phyloP scores from a whole-genome alignment of 2,329 filamentous ascomycete species.

The Nectriaceae sp. region DNA sequence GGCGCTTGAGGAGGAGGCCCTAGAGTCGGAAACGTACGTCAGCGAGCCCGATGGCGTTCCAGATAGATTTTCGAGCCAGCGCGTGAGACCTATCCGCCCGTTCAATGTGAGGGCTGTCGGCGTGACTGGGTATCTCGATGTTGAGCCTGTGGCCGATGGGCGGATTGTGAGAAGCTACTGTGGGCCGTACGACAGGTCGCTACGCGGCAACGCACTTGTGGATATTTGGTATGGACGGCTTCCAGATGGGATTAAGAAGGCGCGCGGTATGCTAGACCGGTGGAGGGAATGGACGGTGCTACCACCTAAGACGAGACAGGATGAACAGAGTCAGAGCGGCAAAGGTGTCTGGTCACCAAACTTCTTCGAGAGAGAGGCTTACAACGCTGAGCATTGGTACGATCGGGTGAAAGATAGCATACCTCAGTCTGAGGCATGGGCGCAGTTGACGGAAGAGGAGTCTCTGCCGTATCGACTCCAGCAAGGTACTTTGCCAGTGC shows the following conservation, averaged over 20 bases:
- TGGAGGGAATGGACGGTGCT: constrained; percentile 44
- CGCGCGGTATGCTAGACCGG: constrained; percentile 41
- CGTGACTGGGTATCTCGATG: constrained; percentile 30
- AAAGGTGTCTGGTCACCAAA: constrained; percentile 43
- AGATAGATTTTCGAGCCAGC: constrained; percentile 29
- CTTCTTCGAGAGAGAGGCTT: constrained; percentile 35
- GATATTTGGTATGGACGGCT: constrained; percentile 46
- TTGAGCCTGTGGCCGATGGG: constrained; percentile 37
- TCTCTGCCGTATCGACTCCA: constrained; percentile 31
- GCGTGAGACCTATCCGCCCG: constrained; percentile 23
- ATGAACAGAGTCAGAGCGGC: constrained; percentile 30
- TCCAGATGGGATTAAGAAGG: constrained; percentile 34
- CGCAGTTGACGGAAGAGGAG: constrained; percentile 27
- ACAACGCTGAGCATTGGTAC: constrained; percentile 34
- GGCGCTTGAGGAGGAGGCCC: constrained; percentile 32
- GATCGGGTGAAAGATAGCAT: constrained; percentile 22
- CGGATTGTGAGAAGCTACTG: constrained; percentile 35
- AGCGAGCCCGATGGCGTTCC: constrained; percentile 31
- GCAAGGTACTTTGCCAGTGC: constrained; percentile 31
- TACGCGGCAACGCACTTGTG: constrained; percentile 36
- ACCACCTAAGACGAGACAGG: constrained; percentile 36
- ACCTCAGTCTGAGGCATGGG: constrained; percentile 12
- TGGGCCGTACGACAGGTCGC: constrained; percentile 37
- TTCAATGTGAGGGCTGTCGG: constrained; percentile 25
- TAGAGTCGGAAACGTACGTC: constrained; percentile 26